phyloP scores from a whole-genome alignment of 192 early-diverging fungal species.

The Tieghemiomyces parasiticus region DNA sequence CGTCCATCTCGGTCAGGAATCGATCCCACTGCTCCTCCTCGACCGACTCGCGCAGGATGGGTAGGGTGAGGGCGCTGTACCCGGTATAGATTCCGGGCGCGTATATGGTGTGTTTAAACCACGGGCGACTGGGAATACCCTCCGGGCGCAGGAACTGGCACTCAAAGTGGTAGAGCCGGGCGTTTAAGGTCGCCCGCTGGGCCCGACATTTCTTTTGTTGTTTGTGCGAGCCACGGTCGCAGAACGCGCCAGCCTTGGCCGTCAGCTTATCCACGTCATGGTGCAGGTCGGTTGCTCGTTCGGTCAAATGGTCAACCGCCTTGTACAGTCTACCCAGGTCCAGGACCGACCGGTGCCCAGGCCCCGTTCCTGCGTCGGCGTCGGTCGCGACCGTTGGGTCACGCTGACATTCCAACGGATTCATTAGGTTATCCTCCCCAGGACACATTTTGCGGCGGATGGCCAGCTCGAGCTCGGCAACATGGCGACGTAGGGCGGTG shows the following conservation, averaged over 20 bases:
- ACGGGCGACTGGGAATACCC: slow-evolving; percentile 36
- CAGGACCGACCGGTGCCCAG: slow-evolving; percentile 16
- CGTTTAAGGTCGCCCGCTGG: slow-evolving; percentile 27
- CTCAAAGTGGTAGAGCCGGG: slow-evolving; percentile 31
- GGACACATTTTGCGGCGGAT: slow-evolving; percentile 10
- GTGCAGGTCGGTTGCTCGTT: slow-evolving; percentile 16
- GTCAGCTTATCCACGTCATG: slow-evolving; percentile 18
- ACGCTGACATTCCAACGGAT: not conserved
- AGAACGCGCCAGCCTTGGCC: slow-evolving; percentile 22
- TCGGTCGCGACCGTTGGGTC: slow-evolving; percentile 17
- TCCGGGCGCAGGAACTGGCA: slow-evolving; percentile 37
- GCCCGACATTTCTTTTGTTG: slow-evolving; percentile 16
- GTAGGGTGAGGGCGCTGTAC: slow-evolving; percentile 33
- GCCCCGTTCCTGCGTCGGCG: slow-evolving; percentile 20
- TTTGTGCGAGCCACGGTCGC: slow-evolving; percentile 14
- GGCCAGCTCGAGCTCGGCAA: slow-evolving; percentile 20
- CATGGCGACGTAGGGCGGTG: slow-evolving; percentile 23
- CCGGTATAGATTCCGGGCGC: slow-evolving; percentile 38
- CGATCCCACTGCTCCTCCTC: slow-evolving; percentile 19
- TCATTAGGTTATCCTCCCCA: not conserved
- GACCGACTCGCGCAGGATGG: slow-evolving; percentile 33
- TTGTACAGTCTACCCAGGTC: slow-evolving; percentile 7
- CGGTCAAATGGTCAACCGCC: slow-evolving; percentile 7
- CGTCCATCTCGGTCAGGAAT: slow-evolving; percentile 19
- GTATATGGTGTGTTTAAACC: slow-evolving; percentile 46